phyloP scores from a whole-genome alignment of 495 filamentous ascomycete species.

The Bacidia gigantensis region DNA sequence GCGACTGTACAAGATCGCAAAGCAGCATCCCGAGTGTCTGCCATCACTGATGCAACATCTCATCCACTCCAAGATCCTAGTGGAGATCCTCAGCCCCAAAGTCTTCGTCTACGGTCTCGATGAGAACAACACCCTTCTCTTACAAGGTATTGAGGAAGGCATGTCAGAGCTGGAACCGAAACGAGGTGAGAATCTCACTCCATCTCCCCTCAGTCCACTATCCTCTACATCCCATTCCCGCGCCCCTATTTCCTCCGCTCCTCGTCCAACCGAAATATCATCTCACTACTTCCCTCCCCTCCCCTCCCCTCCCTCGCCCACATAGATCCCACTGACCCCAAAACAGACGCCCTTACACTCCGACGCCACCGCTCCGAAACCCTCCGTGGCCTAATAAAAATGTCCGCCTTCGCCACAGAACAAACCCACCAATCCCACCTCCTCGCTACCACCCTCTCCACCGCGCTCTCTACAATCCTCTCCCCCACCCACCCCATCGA shows the following conservation, averaged over 20 bases:
- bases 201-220: background rate
- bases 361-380: constrained; percentile 16
- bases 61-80: constrained; percentile 11
- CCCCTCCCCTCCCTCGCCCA: background rate
- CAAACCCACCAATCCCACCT: constrained; percentile 8
- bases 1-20: constrained; percentile 7
- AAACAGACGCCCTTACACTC: constrained; percentile 14
- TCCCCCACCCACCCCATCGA: background rate
- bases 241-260: too few relatives aligned
- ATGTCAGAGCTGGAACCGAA: constrained; percentile 14
- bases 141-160: constrained; percentile 13
- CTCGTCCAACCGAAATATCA: too few relatives aligned
- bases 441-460: constrained; percentile 7
- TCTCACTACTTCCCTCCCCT: too few relatives aligned
- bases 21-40: constrained; percentile 11
- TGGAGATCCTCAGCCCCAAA: constrained; percentile 7
- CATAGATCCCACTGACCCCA: too few relatives aligned
- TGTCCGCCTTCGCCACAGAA: constrained; percentile 6
- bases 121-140: background rate
- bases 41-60: constrained; percentile 14
- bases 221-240: background rate
- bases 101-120: constrained; percentile 18
- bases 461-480: constrained; percentile 9
- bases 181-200: constrained; percentile 1
- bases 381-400: constrained; percentile 11